Percentiles rank a stretch among this genome's conserved stretches.
These are phyloP conservation scores for Penicillium bovifimosum DNA, from an alignment of 495 filamentous ascomycete genomes.

Conservation along the genomic window DNA sequence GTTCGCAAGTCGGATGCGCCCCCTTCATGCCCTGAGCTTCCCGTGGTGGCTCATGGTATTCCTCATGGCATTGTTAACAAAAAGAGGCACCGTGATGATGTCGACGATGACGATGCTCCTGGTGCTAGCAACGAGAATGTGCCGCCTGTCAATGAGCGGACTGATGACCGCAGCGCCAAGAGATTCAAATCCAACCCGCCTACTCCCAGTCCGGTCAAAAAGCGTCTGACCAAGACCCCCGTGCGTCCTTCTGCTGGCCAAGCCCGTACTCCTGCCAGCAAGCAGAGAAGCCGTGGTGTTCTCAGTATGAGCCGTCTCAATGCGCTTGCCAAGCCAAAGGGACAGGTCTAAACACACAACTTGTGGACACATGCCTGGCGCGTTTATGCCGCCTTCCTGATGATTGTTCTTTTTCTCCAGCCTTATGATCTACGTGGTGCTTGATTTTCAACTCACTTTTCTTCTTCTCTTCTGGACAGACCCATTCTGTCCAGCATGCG, in stretches of 20 bases:
- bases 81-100: constrained; percentile 55
- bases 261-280: constrained; percentile 36
- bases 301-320: constrained; percentile 48
- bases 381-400: constrained; percentile 6
- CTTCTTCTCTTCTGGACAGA: background rate
- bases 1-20: constrained; percentile 29
- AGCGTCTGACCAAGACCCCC: constrained; percentile 29
- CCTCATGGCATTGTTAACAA: constrained; percentile 71
- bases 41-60: constrained; percentile 60
- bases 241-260: constrained; percentile 29
- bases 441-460: background rate
- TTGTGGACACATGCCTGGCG: constrained; percentile 10
- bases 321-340: constrained; percentile 48
- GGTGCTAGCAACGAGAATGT: constrained; percentile 46
- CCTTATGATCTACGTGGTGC: background rate
- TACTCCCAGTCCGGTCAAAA: constrained; percentile 36
- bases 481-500: background rate
- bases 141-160: constrained; percentile 27
- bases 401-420: constrained; percentile 2
- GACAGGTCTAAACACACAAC: constrained; percentile 19
- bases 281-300: constrained; percentile 29
- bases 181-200: constrained; percentile 35
- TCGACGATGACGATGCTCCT: constrained; percentile 45
- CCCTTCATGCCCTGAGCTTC: constrained; percentile 27
- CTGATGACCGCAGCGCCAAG: constrained; percentile 41